These are phyloP conservation scores for Vigna hirtella DNA, from an alignment of 306 rosid species.

Conservation along the genomic window DNA sequence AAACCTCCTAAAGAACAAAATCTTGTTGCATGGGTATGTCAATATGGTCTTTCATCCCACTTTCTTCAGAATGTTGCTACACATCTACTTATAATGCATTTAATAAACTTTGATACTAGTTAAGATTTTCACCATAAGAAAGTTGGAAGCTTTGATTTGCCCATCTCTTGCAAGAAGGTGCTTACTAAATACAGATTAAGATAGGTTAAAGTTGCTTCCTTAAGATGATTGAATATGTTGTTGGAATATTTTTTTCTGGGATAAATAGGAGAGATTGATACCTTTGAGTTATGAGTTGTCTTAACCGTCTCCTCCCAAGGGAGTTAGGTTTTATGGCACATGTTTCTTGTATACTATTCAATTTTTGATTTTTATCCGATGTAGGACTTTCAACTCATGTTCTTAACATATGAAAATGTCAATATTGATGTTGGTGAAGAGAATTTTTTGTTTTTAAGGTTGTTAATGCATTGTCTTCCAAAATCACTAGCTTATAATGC, in stretches of 20 bases:
- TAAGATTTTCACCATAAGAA: background rate
- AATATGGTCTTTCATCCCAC: slow-evolving; percentile 4
- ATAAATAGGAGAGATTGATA: no score
- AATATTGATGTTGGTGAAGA: background rate
- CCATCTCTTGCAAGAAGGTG: no score
- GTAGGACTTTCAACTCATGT: no score
- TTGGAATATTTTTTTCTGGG: no score
- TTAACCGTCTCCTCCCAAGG: no score
- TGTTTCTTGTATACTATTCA: no score
- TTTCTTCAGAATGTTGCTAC: background rate
- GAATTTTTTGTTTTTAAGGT: background rate
- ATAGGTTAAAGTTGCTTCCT: background rate
- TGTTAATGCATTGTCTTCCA: background rate
- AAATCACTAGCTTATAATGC: slow-evolving; percentile 8
- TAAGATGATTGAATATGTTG: no score
- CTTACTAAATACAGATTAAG: background rate
- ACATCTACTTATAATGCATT: background rate
- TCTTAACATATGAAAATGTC: no score
- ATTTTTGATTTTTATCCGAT: no score
- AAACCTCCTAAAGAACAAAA: slow-evolving; percentile 71
- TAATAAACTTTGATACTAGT: background rate
- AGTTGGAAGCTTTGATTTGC: no score
- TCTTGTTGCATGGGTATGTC: slow-evolving; percentile 91
- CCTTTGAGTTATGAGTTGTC: no score
- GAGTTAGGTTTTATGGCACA: no score